Conservation (phyloP, 2,329 filamentous ascomycete species). For the Chaetomiaceae sp. region DNA sequence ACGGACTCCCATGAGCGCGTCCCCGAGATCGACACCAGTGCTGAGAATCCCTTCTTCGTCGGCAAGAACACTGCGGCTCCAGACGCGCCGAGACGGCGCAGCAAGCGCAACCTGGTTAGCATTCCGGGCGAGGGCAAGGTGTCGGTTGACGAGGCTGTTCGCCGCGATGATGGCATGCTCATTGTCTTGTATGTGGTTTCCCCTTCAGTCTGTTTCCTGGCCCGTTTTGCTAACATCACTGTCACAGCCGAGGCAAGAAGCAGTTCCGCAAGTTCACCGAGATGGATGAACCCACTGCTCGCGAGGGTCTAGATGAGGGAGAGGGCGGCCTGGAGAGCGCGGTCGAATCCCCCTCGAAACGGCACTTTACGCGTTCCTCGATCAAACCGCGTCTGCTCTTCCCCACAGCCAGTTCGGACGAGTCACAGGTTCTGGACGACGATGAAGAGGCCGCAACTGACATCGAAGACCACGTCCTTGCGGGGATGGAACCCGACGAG, state of each 20-base stretch:
- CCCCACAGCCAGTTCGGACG: slow-evolving; percentile 45
- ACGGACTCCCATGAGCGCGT: slow-evolving; percentile 76
- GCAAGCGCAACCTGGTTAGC: slow-evolving; percentile 50
- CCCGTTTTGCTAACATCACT: slow-evolving; percentile 1
- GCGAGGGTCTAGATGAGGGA: slow-evolving; percentile 32
- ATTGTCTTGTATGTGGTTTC: slow-evolving; percentile 66
- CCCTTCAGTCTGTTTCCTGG: not conserved
- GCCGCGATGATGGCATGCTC: slow-evolving; percentile 66
- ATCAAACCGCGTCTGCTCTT: slow-evolving; percentile 71
- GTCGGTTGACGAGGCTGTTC: slow-evolving; percentile 57
- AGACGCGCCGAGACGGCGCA: slow-evolving; percentile 44
- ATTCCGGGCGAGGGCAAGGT: slow-evolving; percentile 55
- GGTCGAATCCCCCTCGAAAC: slow-evolving; percentile 32
- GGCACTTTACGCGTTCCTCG: slow-evolving; percentile 59
- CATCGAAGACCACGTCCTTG: slow-evolving; percentile 46
- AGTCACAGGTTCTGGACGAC: slow-evolving; percentile 38
- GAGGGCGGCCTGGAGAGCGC: slow-evolving; percentile 32
- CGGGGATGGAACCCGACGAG: slow-evolving; percentile 26
- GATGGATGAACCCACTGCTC: slow-evolving; percentile 33
- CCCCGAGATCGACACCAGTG: slow-evolving; percentile 60
- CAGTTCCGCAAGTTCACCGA: slow-evolving; percentile 64
- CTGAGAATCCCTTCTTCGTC: slow-evolving; percentile 68
- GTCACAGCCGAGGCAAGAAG: slow-evolving; percentile 68
- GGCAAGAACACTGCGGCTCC: slow-evolving; percentile 36
- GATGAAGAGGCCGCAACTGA: slow-evolving; percentile 58